Conservation (phyloP, 805 yeast genomes). For the Jamesozyma rosinii region DNA sequence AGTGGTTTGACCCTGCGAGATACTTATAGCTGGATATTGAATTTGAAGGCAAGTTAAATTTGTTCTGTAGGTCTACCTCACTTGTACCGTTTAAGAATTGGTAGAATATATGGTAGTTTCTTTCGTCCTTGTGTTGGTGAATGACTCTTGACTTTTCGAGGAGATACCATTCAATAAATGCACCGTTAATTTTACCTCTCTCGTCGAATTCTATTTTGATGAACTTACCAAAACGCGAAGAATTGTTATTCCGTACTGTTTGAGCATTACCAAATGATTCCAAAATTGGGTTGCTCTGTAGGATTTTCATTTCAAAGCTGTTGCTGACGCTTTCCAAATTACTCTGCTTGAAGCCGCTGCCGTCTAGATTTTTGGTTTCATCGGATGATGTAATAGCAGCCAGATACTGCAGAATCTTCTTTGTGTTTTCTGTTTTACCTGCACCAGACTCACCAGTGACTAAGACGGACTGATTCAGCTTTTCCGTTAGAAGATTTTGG, state of each 20-base stretch:
- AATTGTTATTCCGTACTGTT: slow-evolving; percentile 85
- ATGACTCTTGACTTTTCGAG: slow-evolving; percentile 90
- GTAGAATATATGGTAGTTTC: slow-evolving; percentile 91
- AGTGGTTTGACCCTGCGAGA: slow-evolving; percentile 44
- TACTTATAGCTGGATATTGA: slow-evolving; percentile 33
- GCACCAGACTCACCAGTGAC: slow-evolving; percentile 99
- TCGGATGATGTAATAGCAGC: slow-evolving; percentile 55
- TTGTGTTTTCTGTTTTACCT: slow-evolving; percentile 96
- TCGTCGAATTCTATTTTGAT: slow-evolving; percentile 70
- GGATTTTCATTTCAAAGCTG: slow-evolving; percentile 70
- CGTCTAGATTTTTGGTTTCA: slow-evolving; percentile 6
- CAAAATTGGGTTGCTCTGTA: slow-evolving; percentile 89
- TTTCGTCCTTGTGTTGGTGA: slow-evolving; percentile 60
- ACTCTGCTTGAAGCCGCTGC: too few relatives aligned
- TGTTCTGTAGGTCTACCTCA: slow-evolving; percentile 30
- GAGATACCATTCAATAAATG: slow-evolving; percentile 88
- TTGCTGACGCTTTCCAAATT: slow-evolving; percentile 13
- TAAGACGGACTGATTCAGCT: slow-evolving; percentile 75
- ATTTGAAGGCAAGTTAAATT: slow-evolving; percentile 35
- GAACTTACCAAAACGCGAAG: slow-evolving; percentile 94
- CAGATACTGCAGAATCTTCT: slow-evolving; percentile 84
- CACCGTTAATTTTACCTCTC: slow-evolving; percentile 66
- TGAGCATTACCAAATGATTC: slow-evolving; percentile 97
- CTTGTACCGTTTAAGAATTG: slow-evolving; percentile 68
- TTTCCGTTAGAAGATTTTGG: slow-evolving; percentile 57